Base-by-base conservation (phyloP, 192 early-diverging fungal genomes). In the Coemansia sp. region DNA sequence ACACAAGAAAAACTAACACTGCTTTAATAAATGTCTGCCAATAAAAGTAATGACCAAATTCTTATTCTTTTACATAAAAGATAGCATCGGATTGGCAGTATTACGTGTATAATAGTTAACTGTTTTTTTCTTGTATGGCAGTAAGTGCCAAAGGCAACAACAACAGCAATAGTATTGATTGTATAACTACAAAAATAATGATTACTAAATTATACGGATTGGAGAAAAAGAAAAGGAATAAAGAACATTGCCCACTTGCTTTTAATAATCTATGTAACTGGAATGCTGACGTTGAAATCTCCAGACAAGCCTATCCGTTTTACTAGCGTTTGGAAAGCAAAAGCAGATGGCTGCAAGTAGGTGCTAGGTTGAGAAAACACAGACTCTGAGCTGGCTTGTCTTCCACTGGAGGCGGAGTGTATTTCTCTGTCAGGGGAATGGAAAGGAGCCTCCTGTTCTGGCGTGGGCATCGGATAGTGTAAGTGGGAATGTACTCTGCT, bases 211-310 rank as follows among this genome's bases (percentile, higher is more conserved):
- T 56, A 56, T 56, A 37, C 2, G 22, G 0, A 56, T 56, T 5
- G 39, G 16, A 25, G 25, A 25, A 25, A 25, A 25, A 25, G 25
- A 25, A 2, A 25, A 25, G 25, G 2, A 25, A 25, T 25, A 25
- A 25, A 25, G 25, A 25, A 25, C 25, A 25, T 25, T 25, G 25
- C 25, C 25, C 25, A n/a, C 25, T 25, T 25, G 25, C 25, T 25
- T 25, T 25, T 25, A 0, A 59, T 59, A 59, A 59, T n/a, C 39
- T 17, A 59, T 39, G 57, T 59, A 59, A 59, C 25, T 17, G 57
- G 57, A 9, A 59, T 59, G n/a, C 57, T 59, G 39, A 59, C 57
- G 11, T 59, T 59, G 13, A 59, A 59, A 9, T 59, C 57, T 2
- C 57, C 57, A 17, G 57, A 25, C 17, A 38, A 16, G 4, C 57